Evolutionary conservation across 2,329 filamentous ascomycete species (phyloP).

Genomic region (Coniochaeta hoffmannii): DNA sequence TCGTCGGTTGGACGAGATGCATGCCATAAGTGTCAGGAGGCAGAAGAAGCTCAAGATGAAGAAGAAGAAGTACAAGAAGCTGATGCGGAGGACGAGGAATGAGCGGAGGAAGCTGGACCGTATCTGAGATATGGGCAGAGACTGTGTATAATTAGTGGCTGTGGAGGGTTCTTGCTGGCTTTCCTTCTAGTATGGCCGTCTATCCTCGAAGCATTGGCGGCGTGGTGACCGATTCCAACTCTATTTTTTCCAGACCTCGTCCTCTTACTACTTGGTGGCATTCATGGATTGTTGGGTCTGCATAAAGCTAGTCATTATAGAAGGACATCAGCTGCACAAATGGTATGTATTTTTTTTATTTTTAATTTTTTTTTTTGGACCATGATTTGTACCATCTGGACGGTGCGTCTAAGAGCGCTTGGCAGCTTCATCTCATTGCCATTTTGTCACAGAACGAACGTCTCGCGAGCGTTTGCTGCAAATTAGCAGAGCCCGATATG

Average conservation of each 20-base stretch:
- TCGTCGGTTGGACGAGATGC: constrained; percentile 49
- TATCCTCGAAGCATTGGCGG: not conserved
- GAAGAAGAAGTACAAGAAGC: constrained; percentile 99
- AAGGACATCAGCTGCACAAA: not conserved
- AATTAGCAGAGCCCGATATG: too few species aligned
- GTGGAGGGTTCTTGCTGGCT: not conserved
- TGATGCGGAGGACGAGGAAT: constrained; percentile 87
- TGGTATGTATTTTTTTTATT: too few species aligned
- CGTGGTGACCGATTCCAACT: not conserved
- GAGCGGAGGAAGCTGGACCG: constrained; percentile 77
- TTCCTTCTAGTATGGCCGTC: not conserved
- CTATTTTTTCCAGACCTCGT: not conserved
- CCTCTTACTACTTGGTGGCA: not conserved
- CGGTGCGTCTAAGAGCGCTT: not conserved
- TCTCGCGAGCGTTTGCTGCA: too few species aligned
- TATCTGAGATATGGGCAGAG: constrained; percentile 31
- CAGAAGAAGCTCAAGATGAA: constrained; percentile 98
- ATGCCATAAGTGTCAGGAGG: constrained; percentile 83
- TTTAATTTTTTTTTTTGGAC: too few species aligned
- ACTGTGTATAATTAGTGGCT: not conserved
- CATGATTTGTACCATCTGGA: not conserved
- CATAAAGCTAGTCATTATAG: not conserved
- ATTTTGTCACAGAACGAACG: too few species aligned
- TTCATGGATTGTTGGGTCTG: not conserved
- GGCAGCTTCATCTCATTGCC: too few species aligned